Evolutionary conservation across 306 rosid genomes (phyloP).

Genomic region (Glycine latifolia): DNA sequence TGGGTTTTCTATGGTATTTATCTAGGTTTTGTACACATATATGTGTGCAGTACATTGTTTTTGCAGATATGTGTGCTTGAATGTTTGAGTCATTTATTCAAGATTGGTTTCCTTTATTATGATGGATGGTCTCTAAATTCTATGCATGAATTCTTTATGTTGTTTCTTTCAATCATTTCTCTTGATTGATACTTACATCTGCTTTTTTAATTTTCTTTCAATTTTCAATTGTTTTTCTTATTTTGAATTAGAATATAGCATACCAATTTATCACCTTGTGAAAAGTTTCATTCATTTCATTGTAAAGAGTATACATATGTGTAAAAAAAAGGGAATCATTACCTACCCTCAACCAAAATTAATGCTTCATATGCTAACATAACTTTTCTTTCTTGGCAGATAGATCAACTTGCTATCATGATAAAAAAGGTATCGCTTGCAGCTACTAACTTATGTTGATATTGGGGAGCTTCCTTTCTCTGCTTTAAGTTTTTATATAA

Average conservation of each 20-base stretch:
- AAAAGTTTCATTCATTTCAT: slow-evolving; percentile 34
- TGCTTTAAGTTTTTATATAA: slow-evolving; percentile 36
- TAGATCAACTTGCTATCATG: slow-evolving; percentile 72
- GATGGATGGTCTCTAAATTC: slow-evolving; percentile 2
- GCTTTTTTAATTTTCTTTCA: not conserved
- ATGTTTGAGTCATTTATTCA: slow-evolving; percentile 16
- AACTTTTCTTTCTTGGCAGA: slow-evolving; percentile 59
- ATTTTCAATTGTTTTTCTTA: slow-evolving; percentile 32
- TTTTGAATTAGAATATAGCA: slow-evolving; percentile 16
- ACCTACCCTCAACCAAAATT: not conserved
- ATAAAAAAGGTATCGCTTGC: slow-evolving; percentile 70
- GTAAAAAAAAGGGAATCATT: not conserved
- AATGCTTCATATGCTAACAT: slow-evolving; percentile 46
- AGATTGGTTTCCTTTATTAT: slow-evolving; percentile 26
- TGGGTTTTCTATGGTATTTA: not conserved
- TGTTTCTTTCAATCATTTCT: slow-evolving; percentile 35
- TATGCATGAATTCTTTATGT: slow-evolving; percentile 19
- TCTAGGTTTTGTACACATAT: not conserved
- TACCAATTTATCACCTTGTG: slow-evolving; percentile 26
- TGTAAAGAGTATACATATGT: not conserved
- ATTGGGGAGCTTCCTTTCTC: slow-evolving; percentile 18
- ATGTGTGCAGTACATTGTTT: not conserved
- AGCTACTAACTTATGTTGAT: slow-evolving; percentile 43
- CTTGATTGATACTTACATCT: slow-evolving; percentile 7
- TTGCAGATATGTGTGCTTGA: not conserved